Base-by-base conservation (phyloP, 2,329 filamentous ascomycete genomes). In the Aspergillus transmontanensis region DNA sequence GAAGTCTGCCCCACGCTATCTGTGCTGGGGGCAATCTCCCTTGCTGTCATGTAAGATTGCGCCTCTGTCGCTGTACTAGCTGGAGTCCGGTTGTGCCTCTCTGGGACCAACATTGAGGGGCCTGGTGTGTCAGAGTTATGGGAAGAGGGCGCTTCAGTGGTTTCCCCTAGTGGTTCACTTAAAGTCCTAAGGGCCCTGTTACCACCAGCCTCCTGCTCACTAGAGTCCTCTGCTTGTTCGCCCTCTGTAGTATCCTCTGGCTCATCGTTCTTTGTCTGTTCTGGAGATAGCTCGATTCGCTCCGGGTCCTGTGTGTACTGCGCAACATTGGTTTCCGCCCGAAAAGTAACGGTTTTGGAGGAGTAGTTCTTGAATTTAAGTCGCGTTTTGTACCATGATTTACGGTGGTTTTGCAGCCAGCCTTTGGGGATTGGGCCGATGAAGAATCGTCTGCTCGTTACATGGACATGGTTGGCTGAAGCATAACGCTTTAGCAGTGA, bases 381-480 rank as follows among this genome's bases (percentile, higher is more conserved):
- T 54, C 80, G 75, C 45, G 75, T 71, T 64, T 80, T 85, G 75
- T 88, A 89, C 87, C 87, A 89, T 62, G 85, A 83, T 69, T 87
- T 87, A 58, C 86, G 81, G 73, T 89, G 85, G 64, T 83, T 85
- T 68, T 85, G 86, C 59, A 89, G 80, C 87, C 87, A 90, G 61
- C 85, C 86, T 69, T 87, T 85, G 51, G 87, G 87, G 41, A 89
- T 86, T 41, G 87, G 87, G 0, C 87, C 87, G 63, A 90, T 87
- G 76, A 90, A 90, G 76, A 84, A 85, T 60, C 87, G 84, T 60
- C 85, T 82, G 58, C 82, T 86, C 7, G 87, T 89, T 68, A 87
- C 78, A 75, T 89, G 83, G 46, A 90, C 76, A 71, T 90, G 87
- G 63, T 86, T 82, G 28, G 86, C 82, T 50, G 85, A 86, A 56